phyloP scores from a whole-genome alignment of 2,329 filamentous ascomycete genomes.

The Hypoxylon sp. region DNA sequence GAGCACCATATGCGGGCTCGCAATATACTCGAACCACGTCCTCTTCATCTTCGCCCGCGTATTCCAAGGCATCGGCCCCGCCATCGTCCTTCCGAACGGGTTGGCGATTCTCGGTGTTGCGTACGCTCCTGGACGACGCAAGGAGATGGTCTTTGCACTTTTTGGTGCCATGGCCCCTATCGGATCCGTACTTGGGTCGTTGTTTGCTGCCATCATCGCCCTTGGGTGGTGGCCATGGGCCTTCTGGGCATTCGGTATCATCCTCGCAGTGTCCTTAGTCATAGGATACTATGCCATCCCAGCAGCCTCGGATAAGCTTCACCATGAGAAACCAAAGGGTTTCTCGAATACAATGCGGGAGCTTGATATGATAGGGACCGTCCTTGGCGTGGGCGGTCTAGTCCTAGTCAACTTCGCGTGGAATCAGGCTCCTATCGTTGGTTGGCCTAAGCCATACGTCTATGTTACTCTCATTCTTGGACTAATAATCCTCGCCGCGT shows the following conservation, averaged over 20 bases:
- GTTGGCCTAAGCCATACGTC: slow-evolving; percentile 67
- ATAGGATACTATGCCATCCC: slow-evolving; percentile 48
- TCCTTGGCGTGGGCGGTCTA: slow-evolving; percentile 64
- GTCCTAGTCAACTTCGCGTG: slow-evolving; percentile 72
- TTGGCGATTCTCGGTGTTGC: slow-evolving; percentile 66
- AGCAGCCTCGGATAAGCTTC: slow-evolving; percentile 42
- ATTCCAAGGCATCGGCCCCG: slow-evolving; percentile 65
- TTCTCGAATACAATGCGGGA: slow-evolving; percentile 26
- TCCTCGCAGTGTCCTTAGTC: slow-evolving; percentile 43
- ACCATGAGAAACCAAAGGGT: slow-evolving; percentile 33
- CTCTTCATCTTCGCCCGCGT: slow-evolving; percentile 61
- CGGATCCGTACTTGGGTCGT: slow-evolving; percentile 45
- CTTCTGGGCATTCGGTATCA: slow-evolving; percentile 46
- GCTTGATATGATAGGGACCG: slow-evolving; percentile 49
- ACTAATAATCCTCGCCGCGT: slow-evolving; percentile 63
- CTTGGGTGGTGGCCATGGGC: slow-evolving; percentile 53
- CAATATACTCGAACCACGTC: slow-evolving; percentile 57
- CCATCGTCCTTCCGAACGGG: slow-evolving; percentile 67
- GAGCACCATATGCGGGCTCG: slow-evolving; percentile 61
- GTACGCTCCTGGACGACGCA: slow-evolving; percentile 57
- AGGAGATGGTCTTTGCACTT: slow-evolving; percentile 52
- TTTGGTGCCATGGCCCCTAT: slow-evolving; percentile 52
- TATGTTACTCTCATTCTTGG: slow-evolving; percentile 68
- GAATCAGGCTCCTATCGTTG: slow-evolving; percentile 70
- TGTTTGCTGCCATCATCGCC: slow-evolving; percentile 45